Conservation (phyloP, 2,329 filamentous ascomycete species). For the Cryphonectria carpinicola region DNA sequence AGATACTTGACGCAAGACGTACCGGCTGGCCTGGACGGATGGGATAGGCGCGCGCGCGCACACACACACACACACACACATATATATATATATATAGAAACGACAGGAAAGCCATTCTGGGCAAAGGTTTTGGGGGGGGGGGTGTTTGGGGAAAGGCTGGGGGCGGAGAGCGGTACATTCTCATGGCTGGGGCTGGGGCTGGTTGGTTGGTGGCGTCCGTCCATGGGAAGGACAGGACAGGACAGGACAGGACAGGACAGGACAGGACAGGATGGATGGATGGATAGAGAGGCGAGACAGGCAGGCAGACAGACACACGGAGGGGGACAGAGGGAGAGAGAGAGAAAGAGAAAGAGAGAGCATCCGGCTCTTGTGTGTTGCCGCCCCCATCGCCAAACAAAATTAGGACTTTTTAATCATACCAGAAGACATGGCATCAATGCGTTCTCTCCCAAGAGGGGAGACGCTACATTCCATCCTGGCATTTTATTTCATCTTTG, state of each 20-base stretch:
- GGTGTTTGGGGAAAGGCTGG: not conserved
- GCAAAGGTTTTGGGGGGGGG: not conserved
- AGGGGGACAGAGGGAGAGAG: too few relatives aligned
- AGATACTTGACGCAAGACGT: constrained; percentile 11
- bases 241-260: constrained; percentile 1
- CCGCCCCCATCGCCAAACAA: not conserved
- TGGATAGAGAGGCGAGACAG: too few relatives aligned
- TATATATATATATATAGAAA: not conserved
- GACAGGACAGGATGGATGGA: not conserved
- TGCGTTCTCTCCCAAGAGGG: not conserved
- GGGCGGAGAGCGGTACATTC: not conserved
- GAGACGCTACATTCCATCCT: constrained; percentile 2
- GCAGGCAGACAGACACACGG: not conserved
- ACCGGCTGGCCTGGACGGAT: constrained; percentile 28
- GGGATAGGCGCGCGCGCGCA: too few relatives aligned
- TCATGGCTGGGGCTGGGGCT: constrained; percentile 4
- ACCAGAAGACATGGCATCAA: constrained; percentile 24
- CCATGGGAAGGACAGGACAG: constrained; percentile 3
- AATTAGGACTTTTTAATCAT: constrained; percentile 29
- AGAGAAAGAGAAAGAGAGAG: not conserved
- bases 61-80: not conserved
- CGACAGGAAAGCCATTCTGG: constrained; percentile 13
- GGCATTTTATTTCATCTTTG: too few relatives aligned
- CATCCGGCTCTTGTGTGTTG: not conserved
- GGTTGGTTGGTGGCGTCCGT: constrained; percentile 7